These are phyloP conservation scores for Xylaria flabelliformis DNA, from an alignment of 495 filamentous ascomycete species.

Conservation along the genomic window DNA sequence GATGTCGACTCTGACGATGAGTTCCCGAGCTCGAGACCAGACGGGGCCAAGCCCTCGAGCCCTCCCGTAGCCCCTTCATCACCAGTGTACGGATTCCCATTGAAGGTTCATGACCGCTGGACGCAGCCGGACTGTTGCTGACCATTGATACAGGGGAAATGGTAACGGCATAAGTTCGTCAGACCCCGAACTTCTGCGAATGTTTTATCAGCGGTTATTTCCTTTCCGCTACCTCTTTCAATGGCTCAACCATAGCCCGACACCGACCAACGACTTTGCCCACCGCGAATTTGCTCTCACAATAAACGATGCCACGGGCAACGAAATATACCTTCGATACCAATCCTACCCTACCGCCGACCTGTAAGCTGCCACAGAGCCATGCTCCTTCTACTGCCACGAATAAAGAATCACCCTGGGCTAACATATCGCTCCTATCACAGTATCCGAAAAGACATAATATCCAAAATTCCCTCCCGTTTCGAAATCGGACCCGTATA, in stretches of 20 bases:
- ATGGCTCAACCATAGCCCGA: slow-evolving; percentile 94
- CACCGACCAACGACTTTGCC: slow-evolving; percentile 83
- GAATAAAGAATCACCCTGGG: not conserved
- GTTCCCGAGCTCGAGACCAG: slow-evolving; percentile 61
- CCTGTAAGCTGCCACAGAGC: slow-evolving; percentile 62
- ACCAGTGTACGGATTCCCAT: slow-evolving; percentile 38
- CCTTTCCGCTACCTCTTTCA: slow-evolving; percentile 95
- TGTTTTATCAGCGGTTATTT: slow-evolving; percentile 95
- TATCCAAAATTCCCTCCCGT: slow-evolving; percentile 84
- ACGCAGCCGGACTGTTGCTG: slow-evolving; percentile 8
- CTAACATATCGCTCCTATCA: slow-evolving; percentile 15
- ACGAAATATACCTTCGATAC: slow-evolving; percentile 90
- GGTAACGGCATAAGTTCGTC: slow-evolving; percentile 49
- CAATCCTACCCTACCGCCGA: slow-evolving; percentile 88
- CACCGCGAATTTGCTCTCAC: slow-evolving; percentile 97
- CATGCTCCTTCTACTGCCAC: not conserved
- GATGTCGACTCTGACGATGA: slow-evolving; percentile 81
- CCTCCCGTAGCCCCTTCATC: slow-evolving; percentile 41
- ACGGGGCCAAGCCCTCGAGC: slow-evolving; percentile 37
- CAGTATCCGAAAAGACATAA: slow-evolving; percentile 88
- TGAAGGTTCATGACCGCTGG: not conserved
- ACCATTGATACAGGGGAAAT: slow-evolving; percentile 29
- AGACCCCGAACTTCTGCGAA: slow-evolving; percentile 82
- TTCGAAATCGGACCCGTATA: slow-evolving; percentile 99
- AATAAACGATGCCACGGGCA: slow-evolving; percentile 58